Evolutionary conservation across 2,329 filamentous ascomycete genomes (phyloP), one percentile per base, ranked within the genome.

Genomic region (Paecilomyces formosus): DNA sequence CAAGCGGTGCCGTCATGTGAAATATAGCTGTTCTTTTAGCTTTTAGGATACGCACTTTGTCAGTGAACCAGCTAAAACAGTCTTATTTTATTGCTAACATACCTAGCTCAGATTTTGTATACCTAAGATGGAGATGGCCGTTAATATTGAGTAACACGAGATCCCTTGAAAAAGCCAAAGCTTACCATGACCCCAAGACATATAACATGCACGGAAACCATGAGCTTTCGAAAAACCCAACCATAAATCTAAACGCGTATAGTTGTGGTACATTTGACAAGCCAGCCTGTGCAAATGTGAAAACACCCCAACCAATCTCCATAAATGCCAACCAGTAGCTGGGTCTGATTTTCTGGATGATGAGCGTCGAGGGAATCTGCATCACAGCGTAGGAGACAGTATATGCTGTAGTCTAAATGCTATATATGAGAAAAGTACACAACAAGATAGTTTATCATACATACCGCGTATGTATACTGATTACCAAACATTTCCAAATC

Each of bases 201-300:
- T 68, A 73, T 11, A 70, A 60, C 7, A 72, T 61, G 52, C 64
- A 62, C 0, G 70, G 70, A 7, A 65, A 71, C 54, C 70, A 70
- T 1, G 63, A 63, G 21, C 60, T 64, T 57, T 73, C 72, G 30
- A 72, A 71, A 21, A 72, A 59, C 5, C 70, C 71, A 7, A 73
- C 60, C 15, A 73, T 51, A 50, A 74, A 73, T 8, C 71, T 64
- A 56, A 72, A 69, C 5, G 65, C 71, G 26, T 71, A 71, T 31
- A 73, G 62, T 31, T 72, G 64, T 9, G 56, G 54, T 8, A 58
- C 57, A 30, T 57, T 66, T 8, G 57, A 54, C 45, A 66, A 60
- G 2, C 63, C 67, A 0, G 69, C 67, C 31, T 61, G 59, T 3
- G 59, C 59, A 49, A 73, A 70, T 7, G 70, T 74, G 52, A 65